Base-by-base conservation (phyloP, 176 grass and related monocot genomes). In the Avena eriantha region DNA sequence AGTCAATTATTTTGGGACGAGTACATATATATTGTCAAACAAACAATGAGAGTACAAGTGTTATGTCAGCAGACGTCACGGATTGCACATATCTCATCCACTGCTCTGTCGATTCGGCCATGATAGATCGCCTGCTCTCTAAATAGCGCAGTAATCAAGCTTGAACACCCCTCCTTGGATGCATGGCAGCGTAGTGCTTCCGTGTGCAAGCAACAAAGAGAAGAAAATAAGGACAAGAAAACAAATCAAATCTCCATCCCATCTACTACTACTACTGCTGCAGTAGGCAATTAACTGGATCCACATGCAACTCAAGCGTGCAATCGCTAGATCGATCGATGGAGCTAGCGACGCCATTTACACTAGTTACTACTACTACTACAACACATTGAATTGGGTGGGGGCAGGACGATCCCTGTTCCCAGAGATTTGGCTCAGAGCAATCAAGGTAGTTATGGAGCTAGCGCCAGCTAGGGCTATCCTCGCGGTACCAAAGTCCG, bases 281-380 rank as follows among this genome's bases (percentile, higher is more conserved):
- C 6, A 72, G 16, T 15, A 48, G 23, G 46, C 75, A 3, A 81
- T 85, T 81, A 85, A 76, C 53, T 78, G 31, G 79, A 64, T 14
- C 51, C 82, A 75, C 73, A 83, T 78, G 74, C 73, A 46, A 53
- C 72, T 73, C 45, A 63, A 21, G 49, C 74, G 48, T 41, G 72
- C 56, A 64, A 66, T 34, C 34, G 24, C 64, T n/a, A 3, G 54
- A 63, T 63, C 59, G 61, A 33, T 66, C 60, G 4, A 66, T 66
- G 26, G 63, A 67, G 64, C 64, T 17, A 67, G 49, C 29, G 64
- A 67, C 2, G 64, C 29, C 46, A 74, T 48, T 46, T 48, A 47
- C 41, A 29, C 29, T 29, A 39, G 5, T n/a, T n/a, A n/a, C n/a
- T n/a, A n/a, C n/a, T n/a, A n/a, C n/a, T n/a, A n/a, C n/a, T 39